Base-by-base conservation (phyloP, 2,329 filamentous ascomycete species). In the Aspergillus ustus region DNA sequence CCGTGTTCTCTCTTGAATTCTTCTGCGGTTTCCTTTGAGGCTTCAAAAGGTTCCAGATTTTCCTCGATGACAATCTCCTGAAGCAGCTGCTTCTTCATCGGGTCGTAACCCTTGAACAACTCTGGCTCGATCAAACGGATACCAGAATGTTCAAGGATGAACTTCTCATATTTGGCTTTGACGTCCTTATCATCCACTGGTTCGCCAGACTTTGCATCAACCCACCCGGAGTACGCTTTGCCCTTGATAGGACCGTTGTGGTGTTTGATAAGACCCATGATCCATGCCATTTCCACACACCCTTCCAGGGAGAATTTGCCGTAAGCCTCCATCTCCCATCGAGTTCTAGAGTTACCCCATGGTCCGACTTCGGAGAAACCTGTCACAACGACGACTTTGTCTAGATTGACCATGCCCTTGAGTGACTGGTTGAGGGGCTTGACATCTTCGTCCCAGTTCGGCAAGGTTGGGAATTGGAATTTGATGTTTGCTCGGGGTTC, bases 211-310 rank as follows among this genome's bases (percentile, higher is more conserved):
- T 98, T 98, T 75, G 88, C 85, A 73, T 99, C 95, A 62, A 99
- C 95, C 93, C 83, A 99, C 70, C 95, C 95, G 68, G 94, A 92
- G 82, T 99, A 98, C 67, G 91, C 91, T 82, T 96, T 91, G 76
- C 95, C 95, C 83, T 99, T 99, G 77, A 99, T 87, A 34, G 90
- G 89, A 19, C 95, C 95, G 70, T 98, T 98, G 83, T 97, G 92
- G 79, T 99, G 96, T 85, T 94, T 97, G 83, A 99, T 98, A 63
- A 98, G 88, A 74, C 95, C 95, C 94, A 98, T 99, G 78, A 99
- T 92, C 95, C 95, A 99, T 34, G 95, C 93, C 95, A 99, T 99
- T 80, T 99, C 95, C 63, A 99, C 90, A 73, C 95, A 98, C 31
- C 95, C 95, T 79, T 99, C 96, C 15, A 99, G 87, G 8, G 95